Percentiles rank a stretch among this genome's conserved stretches.
These are phyloP conservation scores for Misopates orontium DNA, from an alignment of 257 asterid genomes.

Conservation along the genomic window DNA sequence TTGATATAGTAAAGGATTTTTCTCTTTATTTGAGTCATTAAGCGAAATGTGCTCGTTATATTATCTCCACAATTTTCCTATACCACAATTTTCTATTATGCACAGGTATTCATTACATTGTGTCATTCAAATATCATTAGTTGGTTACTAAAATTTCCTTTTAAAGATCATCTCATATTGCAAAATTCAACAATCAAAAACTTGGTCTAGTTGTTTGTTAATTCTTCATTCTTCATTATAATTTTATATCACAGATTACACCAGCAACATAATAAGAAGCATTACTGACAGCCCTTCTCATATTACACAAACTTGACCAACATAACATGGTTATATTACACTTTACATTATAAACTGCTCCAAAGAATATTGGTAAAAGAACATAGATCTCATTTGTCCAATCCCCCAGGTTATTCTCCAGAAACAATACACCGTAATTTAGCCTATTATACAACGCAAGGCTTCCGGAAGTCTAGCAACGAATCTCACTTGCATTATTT, in stretches of 20 bases:
- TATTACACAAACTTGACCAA: neutral
- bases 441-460: conserved; percentile 13
- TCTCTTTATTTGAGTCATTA: too few species aligned
- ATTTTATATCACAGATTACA: neutral
- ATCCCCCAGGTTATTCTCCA: neutral
- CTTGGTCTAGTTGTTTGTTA: too few species aligned
- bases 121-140: too few species aligned
- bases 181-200: too few species aligned
- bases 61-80: too few species aligned
- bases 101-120: too few species aligned
- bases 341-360: neutral
- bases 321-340: neutral
- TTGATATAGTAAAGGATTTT: too few species aligned
- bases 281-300: neutral
- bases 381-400: conserved; percentile 16
- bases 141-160: too few species aligned
- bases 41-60: too few species aligned
- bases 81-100: too few species aligned
- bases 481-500: conserved; percentile 6
- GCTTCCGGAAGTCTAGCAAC: conserved; percentile 18
- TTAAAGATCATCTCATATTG: too few species aligned
- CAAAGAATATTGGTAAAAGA: conserved; percentile 1
- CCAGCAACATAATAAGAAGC: neutral
- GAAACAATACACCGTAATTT: conserved; percentile 9
- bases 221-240: too few species aligned